These are phyloP conservation scores for Neurospora sp. DNA, from an alignment of 495 filamentous ascomycete species.

Conservation along the genomic window DNA sequence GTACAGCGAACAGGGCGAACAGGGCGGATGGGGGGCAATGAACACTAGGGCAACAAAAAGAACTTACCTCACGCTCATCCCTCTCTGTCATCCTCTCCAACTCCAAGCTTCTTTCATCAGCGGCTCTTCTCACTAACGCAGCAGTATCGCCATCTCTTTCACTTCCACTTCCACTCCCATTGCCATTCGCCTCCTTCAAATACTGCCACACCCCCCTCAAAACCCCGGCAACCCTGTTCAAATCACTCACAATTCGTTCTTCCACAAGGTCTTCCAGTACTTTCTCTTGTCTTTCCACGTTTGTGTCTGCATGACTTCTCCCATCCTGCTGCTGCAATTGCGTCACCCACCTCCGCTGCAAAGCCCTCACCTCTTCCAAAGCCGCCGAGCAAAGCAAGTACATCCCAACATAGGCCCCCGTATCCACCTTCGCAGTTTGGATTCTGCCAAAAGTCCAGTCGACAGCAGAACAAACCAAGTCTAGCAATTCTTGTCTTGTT, in stretches of 20 bases:
- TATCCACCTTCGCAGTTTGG: neutral
- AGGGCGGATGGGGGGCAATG: neutral
- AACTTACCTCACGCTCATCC: neutral
- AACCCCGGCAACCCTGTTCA: neutral
- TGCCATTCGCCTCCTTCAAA: conserved; percentile 10
- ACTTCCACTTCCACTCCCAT: neutral
- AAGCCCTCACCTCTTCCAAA: neutral
- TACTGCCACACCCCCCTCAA: conserved; percentile 1
- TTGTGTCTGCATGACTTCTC: neutral
- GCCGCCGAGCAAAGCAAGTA: neutral
- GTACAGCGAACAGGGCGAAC: neutral
- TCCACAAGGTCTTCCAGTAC: conserved; percentile 16
- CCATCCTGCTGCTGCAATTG: neutral
- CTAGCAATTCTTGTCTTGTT: neutral
- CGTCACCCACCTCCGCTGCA: neutral
- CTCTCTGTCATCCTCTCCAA: neutral
- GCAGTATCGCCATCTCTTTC: neutral
- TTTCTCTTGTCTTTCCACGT: neutral
- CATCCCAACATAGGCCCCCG: neutral
- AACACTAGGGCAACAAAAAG: neutral
- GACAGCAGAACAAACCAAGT: neutral
- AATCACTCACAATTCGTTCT: conserved; percentile 12
- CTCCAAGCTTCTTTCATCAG: conserved; percentile 1
- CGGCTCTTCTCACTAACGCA: neutral
- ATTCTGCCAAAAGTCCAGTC: neutral